Percentiles rank a stretch among this genome's conserved stretches.
Conservation (phyloP, 2,329 filamentous ascomycete species). For the Emergomyces orientalis region DNA sequence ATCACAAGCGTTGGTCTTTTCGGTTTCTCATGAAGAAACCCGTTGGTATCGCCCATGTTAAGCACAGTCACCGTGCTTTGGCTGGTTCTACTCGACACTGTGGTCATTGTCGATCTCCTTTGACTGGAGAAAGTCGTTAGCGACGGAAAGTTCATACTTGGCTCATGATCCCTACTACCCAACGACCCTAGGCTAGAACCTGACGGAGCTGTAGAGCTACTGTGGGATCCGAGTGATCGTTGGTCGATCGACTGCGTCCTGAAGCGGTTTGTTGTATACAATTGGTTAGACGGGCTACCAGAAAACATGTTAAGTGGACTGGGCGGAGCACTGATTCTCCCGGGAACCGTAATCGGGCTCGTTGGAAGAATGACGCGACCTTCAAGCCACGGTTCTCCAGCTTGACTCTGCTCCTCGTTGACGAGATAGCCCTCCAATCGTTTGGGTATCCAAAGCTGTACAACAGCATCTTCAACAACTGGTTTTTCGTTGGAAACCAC, state of each 20-base stretch:
- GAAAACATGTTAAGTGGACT: not conserved
- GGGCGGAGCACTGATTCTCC: not conserved
- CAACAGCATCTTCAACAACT: constrained; percentile 2
- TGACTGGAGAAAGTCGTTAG: not conserved
- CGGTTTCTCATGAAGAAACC: constrained; percentile 3
- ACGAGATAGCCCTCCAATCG: not conserved
- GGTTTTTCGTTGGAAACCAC: not conserved
- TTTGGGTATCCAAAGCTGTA: constrained; percentile 8
- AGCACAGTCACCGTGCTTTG: constrained; percentile 5
- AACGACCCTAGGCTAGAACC: constrained; percentile 1
- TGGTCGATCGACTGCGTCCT: not conserved
- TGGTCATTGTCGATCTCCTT: not conserved
- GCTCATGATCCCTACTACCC: not conserved
- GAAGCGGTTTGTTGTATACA: not conserved
- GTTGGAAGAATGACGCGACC: not conserved
- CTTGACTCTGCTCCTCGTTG: not conserved
- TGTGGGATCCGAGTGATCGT: not conserved
- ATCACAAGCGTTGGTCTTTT: constrained; percentile 2
- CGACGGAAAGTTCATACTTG: not conserved
- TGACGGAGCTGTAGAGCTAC: not conserved
- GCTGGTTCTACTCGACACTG: not conserved
- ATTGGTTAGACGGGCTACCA: not conserved
- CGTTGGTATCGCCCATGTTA: constrained; percentile 2
- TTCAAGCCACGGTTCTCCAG: not conserved
- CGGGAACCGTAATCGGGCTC: not conserved